Evolutionary conservation across 2,329 filamentous ascomycete genomes (phyloP).

Genomic region (Eurotiales sp.): DNA sequence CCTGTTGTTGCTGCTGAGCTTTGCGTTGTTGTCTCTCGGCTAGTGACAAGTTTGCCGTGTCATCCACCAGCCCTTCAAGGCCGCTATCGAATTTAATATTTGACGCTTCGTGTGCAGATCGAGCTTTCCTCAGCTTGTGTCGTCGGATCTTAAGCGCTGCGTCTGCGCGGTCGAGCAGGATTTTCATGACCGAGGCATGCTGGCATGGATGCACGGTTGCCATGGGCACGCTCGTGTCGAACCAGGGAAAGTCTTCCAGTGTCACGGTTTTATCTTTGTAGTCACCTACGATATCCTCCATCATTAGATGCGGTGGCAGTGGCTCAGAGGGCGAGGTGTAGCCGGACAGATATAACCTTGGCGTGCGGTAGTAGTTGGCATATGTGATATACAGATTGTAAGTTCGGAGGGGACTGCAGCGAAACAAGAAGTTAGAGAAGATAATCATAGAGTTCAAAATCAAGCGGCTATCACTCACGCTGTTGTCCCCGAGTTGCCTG

Average conservation of each 20-base stretch:
- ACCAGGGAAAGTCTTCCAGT: constrained; percentile 94
- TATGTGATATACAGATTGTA: constrained; percentile 99
- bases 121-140: constrained; percentile 70
- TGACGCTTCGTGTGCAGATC: constrained; percentile 37
- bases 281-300: constrained; percentile 94
- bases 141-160: constrained; percentile 84
- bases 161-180: constrained; percentile 89
- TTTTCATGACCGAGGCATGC: constrained; percentile 97
- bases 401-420: constrained; percentile 71
- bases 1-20: not conserved
- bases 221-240: constrained; percentile 88
- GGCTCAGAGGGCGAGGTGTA: constrained; percentile 74
- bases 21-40: constrained; percentile 38
- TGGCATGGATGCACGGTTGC: constrained; percentile 96
- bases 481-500: constrained; percentile 45
- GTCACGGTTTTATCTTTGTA: constrained; percentile 99
- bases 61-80: constrained; percentile 82
- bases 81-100: constrained; percentile 54
- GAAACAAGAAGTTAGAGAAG: not conserved
- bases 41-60: constrained; percentile 63
- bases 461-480: constrained; percentile 55
- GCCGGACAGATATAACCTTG: constrained; percentile 89
- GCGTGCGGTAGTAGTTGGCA: constrained; percentile 92
- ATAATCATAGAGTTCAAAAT: not conserved
- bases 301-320: constrained; percentile 79